phyloP scores from a whole-genome alignment of 192 early-diverging fungal species.

The Paraglomus brasilianum region DNA sequence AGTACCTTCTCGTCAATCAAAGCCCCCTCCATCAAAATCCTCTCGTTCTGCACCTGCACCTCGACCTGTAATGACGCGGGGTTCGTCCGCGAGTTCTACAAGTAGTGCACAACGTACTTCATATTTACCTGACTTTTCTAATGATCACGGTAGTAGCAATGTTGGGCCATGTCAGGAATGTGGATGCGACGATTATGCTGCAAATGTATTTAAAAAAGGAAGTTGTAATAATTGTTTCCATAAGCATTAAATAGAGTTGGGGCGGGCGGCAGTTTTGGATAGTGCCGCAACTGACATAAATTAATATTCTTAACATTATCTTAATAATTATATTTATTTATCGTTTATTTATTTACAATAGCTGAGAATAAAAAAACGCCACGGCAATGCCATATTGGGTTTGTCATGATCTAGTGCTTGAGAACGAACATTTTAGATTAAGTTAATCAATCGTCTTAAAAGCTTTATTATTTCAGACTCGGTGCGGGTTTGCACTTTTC shows the following conservation, averaged over 20 bases:
- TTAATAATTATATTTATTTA: no score
- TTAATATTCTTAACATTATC: no score
- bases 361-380: no score
- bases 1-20: constrained; percentile 24
- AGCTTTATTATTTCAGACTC: no score
- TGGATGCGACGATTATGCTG: constrained; percentile 69
- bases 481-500: no score
- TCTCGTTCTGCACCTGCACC: background rate
- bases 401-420: no score
- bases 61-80: background rate
- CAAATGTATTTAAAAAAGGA: constrained; percentile 73
- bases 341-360: no score
- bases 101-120: constrained; percentile 42
- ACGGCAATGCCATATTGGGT: no score
- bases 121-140: constrained; percentile 45
- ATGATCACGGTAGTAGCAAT: constrained; percentile 31
- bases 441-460: no score
- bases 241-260: constrained; percentile 60
- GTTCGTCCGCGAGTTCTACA: constrained; percentile 15
- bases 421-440: no score
- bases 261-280: background rate
- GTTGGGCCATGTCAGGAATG: constrained; percentile 58
- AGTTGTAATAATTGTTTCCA: constrained; percentile 87
- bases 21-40: constrained; percentile 20
- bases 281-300: no score